These are phyloP conservation scores for Combretum micranthum DNA, from an alignment of 345 rosid species.

Conservation along the genomic window DNA sequence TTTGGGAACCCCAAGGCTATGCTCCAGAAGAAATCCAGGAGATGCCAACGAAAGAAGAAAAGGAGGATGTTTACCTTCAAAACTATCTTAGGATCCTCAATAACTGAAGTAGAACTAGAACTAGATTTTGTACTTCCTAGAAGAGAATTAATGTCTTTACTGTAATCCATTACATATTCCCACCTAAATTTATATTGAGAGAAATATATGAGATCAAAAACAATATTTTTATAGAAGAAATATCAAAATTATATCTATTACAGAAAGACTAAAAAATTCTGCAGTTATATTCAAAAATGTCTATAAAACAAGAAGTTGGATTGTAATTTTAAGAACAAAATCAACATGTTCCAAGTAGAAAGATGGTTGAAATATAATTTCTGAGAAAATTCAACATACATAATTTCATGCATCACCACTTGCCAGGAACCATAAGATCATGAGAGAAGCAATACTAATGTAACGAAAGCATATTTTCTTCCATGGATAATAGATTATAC, in stretches of 20 bases:
- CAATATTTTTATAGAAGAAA: not conserved
- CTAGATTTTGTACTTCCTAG: conserved; percentile 41
- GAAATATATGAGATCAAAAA: not conserved
- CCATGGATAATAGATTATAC: no score
- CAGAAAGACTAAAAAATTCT: not conserved
- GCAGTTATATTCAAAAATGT: no score
- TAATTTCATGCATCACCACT: no score
- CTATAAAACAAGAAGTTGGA: no score
- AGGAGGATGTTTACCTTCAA: conserved; percentile 34
- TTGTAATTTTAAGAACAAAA: no score
- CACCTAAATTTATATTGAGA: conserved; percentile 39
- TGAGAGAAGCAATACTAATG: no score
- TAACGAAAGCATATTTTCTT: no score
- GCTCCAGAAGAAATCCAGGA: not conserved
- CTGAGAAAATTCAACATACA: no score
- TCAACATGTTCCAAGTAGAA: no score
- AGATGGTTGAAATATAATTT: no score
- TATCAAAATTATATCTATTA: not conserved
- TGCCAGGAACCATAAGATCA: no score
- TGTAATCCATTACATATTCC: conserved; percentile 86
- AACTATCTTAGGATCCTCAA: conserved; percentile 61
- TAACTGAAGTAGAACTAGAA: conserved; percentile 18
- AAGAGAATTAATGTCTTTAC: conserved; percentile 64
- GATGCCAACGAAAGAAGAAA: not conserved
- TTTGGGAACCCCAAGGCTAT: no score